Conservation (phyloP, 352 stramenopile genomes). For the Phytopythium helicoides region DNA sequence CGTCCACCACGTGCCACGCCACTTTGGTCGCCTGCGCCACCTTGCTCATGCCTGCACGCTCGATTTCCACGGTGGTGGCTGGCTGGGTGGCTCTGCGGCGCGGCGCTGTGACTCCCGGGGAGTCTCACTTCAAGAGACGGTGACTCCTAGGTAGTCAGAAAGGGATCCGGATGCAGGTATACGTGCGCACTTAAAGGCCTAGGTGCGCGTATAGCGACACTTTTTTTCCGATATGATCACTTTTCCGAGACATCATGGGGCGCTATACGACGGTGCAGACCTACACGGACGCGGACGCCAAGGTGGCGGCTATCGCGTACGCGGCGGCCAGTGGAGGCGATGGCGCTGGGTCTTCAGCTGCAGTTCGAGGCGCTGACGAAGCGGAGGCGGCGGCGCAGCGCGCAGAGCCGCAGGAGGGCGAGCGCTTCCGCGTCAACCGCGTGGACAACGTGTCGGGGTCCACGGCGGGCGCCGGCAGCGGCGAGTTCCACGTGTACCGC, state of each 20-base stretch:
- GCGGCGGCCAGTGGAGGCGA: conserved; percentile 11
- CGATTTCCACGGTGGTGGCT: no score
- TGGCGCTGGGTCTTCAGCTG: background rate
- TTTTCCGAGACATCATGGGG: no score
- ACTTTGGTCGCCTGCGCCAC: conserved; percentile 79
- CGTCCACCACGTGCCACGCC: conserved; percentile 97
- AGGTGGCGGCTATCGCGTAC: conserved; percentile 69
- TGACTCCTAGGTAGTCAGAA: no score
- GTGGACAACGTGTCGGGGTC: conserved; percentile 96
- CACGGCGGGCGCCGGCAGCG: conserved; percentile 91
- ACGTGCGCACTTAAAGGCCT: no score
- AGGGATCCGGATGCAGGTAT: no score
- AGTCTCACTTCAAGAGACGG: no score
- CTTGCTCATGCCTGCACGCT: conserved; percentile 55
- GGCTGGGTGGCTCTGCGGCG: no score
- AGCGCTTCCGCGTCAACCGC: conserved; percentile 53
- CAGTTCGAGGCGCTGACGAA: background rate
- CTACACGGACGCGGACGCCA: conserved; percentile 80
- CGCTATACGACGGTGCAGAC: conserved; percentile 83
- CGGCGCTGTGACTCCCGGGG: no score
- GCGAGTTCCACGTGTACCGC: conserved; percentile 97
- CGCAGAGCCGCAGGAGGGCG: no score
- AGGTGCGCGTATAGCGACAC: no score
- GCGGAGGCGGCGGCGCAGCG: no score
- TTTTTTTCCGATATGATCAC: no score